phyloP scores from a whole-genome alignment of 176 grass and related monocot genomes.

The Dactylis glomerata region DNA sequence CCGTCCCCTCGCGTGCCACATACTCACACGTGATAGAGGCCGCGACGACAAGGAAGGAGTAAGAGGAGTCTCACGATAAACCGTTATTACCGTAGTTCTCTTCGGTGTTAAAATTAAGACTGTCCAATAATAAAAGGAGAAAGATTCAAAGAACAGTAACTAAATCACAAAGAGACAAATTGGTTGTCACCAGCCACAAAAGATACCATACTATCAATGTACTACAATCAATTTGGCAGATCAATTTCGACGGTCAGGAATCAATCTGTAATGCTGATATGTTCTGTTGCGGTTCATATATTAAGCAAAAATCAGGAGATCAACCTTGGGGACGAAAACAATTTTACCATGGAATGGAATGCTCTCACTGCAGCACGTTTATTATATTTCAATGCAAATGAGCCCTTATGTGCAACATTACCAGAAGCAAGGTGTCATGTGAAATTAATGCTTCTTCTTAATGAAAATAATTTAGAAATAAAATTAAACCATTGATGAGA shows the following conservation, averaged over 20 bases:
- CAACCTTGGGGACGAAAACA: neutral
- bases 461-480: neutral
- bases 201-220: neutral
- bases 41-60: neutral
- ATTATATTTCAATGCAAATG: neutral
- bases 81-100: neutral
- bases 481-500: neutral
- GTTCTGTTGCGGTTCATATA: neutral
- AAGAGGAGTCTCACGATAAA: neutral
- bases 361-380: neutral
- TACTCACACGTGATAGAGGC: neutral
- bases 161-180: neutral
- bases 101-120: neutral
- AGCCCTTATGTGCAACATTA: neutral
- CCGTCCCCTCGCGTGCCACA: neutral
- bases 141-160: neutral
- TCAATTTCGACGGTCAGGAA: neutral
- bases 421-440: constrained; percentile 5
- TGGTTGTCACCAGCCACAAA: neutral
- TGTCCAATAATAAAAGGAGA: neutral
- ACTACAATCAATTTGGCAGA: neutral
- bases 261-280: neutral
- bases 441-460: neutral
- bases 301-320: neutral
- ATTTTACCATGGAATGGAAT: constrained; percentile 1